Conservation (phyloP, 1,139 yeast genomes). For the Pichia sp. region DNA sequence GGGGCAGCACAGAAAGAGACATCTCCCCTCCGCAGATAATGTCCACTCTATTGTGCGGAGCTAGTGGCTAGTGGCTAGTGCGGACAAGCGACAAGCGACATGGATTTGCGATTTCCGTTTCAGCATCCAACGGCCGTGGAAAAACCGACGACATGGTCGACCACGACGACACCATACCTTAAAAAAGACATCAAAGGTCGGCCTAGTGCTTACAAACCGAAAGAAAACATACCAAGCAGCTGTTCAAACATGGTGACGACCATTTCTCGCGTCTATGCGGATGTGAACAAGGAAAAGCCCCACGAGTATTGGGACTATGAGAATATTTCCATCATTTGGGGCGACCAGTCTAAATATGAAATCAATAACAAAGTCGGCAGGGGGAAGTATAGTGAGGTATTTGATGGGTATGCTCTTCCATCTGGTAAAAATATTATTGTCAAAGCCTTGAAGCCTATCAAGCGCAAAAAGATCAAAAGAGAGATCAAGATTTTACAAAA, state of each 20-base stretch:
- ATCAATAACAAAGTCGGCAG: constrained; percentile 66
- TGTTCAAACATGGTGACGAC: constrained; percentile 17
- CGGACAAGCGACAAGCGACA: too few relatives aligned
- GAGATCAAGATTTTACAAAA: constrained; percentile 73
- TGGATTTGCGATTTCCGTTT: too few relatives aligned
- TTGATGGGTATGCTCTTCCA: constrained; percentile 43
- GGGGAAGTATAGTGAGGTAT: constrained; percentile 77
- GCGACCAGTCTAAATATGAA: constrained; percentile 60
- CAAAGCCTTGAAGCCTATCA: constrained; percentile 73
- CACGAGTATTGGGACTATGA: constrained; percentile 79
- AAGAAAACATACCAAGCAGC: too few relatives aligned
- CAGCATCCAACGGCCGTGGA: too few relatives aligned
- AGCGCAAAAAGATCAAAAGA: constrained; percentile 69
- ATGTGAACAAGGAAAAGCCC: constrained; percentile 56
- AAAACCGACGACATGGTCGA: too few relatives aligned
- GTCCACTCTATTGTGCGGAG: too few relatives aligned
- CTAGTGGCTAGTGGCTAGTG: too few relatives aligned
- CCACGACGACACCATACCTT: too few relatives aligned
- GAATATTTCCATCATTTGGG: constrained; percentile 64
- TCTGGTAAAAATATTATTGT: constrained; percentile 45
- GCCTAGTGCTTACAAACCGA: too few relatives aligned
- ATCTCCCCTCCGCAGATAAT: too few relatives aligned
- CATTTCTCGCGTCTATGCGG: constrained; percentile 53
- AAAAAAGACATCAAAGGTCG: too few relatives aligned
- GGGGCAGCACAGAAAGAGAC: too few relatives aligned